Evolutionary conservation across 805 yeast genomes (phyloP).

Genomic region (Yamadazyma tumulicola): DNA sequence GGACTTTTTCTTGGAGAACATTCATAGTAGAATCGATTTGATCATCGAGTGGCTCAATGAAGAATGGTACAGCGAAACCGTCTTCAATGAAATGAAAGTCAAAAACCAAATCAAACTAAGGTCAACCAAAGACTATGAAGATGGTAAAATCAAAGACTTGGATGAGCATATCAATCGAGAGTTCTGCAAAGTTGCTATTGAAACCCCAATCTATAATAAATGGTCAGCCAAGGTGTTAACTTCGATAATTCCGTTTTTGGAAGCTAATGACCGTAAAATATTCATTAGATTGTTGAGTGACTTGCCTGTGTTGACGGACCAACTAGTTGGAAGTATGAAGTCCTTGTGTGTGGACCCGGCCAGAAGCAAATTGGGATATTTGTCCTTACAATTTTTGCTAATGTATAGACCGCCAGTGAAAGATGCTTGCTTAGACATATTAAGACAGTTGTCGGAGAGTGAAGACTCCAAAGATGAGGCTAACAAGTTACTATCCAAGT

Average conservation of each 20-base stretch:
- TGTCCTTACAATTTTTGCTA: slow-evolving; percentile 75
- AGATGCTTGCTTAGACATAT: slow-evolving; percentile 45
- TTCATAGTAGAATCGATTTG: slow-evolving; percentile 66
- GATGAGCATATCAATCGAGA: slow-evolving; percentile 18
- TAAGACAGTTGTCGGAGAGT: slow-evolving; percentile 41
- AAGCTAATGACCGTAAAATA: slow-evolving; percentile 71
- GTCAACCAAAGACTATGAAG: slow-evolving; percentile 17
- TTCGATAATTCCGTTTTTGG: slow-evolving; percentile 78
- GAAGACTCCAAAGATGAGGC: slow-evolving; percentile 51
- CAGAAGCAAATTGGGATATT: slow-evolving; percentile 74
- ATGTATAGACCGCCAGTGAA: slow-evolving; percentile 90
- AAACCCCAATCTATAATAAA: slow-evolving; percentile 52
- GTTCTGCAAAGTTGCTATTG: slow-evolving; percentile 15
- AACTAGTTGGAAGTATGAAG: slow-evolving; percentile 60
- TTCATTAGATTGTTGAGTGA: slow-evolving; percentile 85
- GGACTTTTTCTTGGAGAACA: slow-evolving; percentile 68
- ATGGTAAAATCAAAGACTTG: slow-evolving; percentile 17
- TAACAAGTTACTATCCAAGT: slow-evolving; percentile 44
- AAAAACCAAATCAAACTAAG: slow-evolving; percentile 18
- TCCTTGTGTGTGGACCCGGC: slow-evolving; percentile 84
- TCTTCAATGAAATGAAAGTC: slow-evolving; percentile 29
- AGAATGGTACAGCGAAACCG: slow-evolving; percentile 77
- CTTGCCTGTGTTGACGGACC: slow-evolving; percentile 68
- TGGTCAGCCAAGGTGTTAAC: slow-evolving; percentile 77
- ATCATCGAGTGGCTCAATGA: slow-evolving; percentile 92